Evolutionary conservation across 1,139 yeast genomes (phyloP), one percentile per base, ranked within the genome.

Genomic region (Kodamaea derodonti): DNA sequence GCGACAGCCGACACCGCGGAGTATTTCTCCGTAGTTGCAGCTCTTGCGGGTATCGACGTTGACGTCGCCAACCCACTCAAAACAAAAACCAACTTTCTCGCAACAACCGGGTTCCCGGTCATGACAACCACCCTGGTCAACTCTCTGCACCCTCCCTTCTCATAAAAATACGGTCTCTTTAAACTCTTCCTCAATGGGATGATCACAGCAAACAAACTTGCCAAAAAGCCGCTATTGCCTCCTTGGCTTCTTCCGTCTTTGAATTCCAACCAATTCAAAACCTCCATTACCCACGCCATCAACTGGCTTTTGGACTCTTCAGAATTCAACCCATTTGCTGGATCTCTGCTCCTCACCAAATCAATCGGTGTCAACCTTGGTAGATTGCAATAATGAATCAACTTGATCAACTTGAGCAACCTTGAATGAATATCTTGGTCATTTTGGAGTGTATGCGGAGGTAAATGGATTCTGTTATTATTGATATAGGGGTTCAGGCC

Each of bases 101-200:
- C 82, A 8, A 78, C 80, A 20, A 72, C 72, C 15, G 80, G 77
- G 45, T 78, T 78, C 5, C 79, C 75, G 0, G 84, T 77, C 73
- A 76, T 67, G 4, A 78, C 61, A 3, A 77, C 78, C 0, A 78
- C 61, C 35, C 83, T 60, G 4, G 75, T 61, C 3, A 66, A 50
- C 32, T 68, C 72, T 23, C 59, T 56, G 29, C 37, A 28, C 22
- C 32, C 13, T 5, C 43, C 42, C 13, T 42, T 38, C 10, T 45
- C 45, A 29, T 53, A 50, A 26, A 41, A 39, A 33, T 53, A 51
- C 0, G 77, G 73, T 30, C 61, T 64, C 17, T 65, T 49, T 23
- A 75, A 51, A 44, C 61, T 63, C 3, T 56, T 38, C 32, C 68
- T 60, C 16, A 60, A 56, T 7, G 72, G 72, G 3, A 69, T 50